phyloP scores from a whole-genome alignment of 257 asterid genomes.

The Prunella vulgaris region DNA sequence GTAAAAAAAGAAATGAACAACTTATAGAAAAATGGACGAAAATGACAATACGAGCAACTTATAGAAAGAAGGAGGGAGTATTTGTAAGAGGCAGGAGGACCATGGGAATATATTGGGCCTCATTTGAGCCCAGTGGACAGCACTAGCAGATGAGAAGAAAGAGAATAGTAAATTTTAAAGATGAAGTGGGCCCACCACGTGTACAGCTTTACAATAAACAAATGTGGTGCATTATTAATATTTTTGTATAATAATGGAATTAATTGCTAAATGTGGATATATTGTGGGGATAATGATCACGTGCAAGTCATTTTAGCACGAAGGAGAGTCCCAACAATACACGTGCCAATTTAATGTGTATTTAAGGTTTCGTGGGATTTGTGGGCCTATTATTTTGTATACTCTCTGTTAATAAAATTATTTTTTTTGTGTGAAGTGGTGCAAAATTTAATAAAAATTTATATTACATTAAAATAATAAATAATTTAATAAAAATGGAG shows the following conservation, averaged over 20 bases:
- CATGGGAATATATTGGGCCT: slow-evolving; percentile 11
- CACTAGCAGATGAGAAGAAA: background rate
- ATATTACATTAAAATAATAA: too few relatives aligned
- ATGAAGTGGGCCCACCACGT: slow-evolving; percentile 23
- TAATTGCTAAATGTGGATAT: background rate
- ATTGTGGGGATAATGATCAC: slow-evolving; percentile 36
- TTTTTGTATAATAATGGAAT: background rate
- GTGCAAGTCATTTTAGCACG: slow-evolving; percentile 43
- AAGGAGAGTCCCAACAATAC: slow-evolving; percentile 42
- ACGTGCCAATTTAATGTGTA: slow-evolving; percentile 50
- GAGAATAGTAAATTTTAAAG: background rate
- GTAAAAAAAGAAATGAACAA: too few relatives aligned
- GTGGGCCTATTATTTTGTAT: background rate
- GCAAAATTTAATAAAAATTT: too few relatives aligned
- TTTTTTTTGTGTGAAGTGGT: too few relatives aligned
- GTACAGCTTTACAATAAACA: background rate
- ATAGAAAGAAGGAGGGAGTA: background rate
- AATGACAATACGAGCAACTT: too few relatives aligned
- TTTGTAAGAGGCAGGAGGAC: background rate
- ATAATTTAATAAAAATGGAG: too few relatives aligned
- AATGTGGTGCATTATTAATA: background rate
- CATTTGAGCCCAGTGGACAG: slow-evolving; percentile 13
- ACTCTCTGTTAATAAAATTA: too few relatives aligned
- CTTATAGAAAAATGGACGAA: too few relatives aligned
- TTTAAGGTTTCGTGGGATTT: slow-evolving; percentile 29